Evolutionary conservation across 2,329 filamentous ascomycete genomes (phyloP), one percentile per base, ranked within the genome.

Genomic region (Pochonia chlamydosporia): DNA sequence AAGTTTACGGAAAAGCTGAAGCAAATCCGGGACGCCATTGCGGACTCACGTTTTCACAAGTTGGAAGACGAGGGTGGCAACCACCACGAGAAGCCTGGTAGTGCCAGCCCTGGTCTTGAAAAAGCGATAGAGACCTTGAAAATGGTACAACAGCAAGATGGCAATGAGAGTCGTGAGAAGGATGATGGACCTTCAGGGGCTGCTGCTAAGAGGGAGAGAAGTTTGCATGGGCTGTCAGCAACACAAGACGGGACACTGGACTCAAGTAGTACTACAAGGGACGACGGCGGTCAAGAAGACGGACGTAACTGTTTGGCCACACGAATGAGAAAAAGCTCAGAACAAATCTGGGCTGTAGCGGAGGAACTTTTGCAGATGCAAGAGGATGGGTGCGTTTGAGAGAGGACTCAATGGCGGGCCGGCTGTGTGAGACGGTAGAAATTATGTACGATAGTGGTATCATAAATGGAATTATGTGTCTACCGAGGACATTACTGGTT

Each of bases 1-100:
- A 60, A 63, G 35, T 71, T 75, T 49, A 67, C 65, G 3, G 50
- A 58, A 13, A 60, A 61, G 21, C 35, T 71, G 26, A 59, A 60
- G 40, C 60, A 54, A 2, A 63, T 68, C 43, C 58, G 56, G n/a
- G 58, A 59, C 37, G 44, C 47, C 7, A 39, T 45, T 5, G 30
- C 37, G 6, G 47, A 46, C 4, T 21, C 39, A 6, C 40, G 24
- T 20, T n/a, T 21, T 3, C 21, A 40, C 20, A 28, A 43, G 40
- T 13, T 5, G 24, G 28, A 18, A 2, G n/a, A 24, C 14, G n/a
- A 9, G 3, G 25, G 6, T 9, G 25, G 23, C 20, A 33, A 23
- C 5, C 16, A 13, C 10, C 23, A 18, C n/a, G 9, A 39, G 3
- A 18, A 39, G 35, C 35, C 20, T 23, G 26, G 26, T 18, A 23